Conservation (phyloP, 208 protist genomes). For the Acanthamoeba culbertsoni region DNA sequence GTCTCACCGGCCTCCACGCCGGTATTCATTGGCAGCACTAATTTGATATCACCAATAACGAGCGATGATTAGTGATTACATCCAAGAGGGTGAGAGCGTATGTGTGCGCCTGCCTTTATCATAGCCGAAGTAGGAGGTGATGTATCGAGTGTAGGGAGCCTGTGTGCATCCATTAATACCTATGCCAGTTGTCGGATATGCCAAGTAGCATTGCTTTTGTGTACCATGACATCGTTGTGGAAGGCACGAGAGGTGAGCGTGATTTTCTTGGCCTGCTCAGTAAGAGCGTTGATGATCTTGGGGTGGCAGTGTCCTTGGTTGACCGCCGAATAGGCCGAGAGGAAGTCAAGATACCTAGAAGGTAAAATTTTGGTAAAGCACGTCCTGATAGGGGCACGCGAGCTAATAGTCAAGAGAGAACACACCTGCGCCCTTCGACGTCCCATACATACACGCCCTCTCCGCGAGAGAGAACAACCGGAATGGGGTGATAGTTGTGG, state of each 20-base stretch:
- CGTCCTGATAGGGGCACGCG: no score
- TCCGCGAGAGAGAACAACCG: slow-evolving; percentile 87
- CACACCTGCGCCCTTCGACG: slow-evolving; percentile 89
- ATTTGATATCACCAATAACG: slow-evolving; percentile 42
- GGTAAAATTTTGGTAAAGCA: no score
- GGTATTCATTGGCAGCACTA: slow-evolving; percentile 93
- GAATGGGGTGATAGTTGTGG: slow-evolving; percentile 89
- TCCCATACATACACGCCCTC: slow-evolving; percentile 88
- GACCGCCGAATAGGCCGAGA: slow-evolving; percentile 91
- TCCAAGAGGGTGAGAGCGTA: not conserved
- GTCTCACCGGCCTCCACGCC: slow-evolving; percentile 90
- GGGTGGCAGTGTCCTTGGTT: slow-evolving; percentile 95
- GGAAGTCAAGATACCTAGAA: slow-evolving; percentile 79
- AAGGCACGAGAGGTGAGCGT: slow-evolving; percentile 86
- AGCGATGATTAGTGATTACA: not conserved
- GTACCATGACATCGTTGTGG: slow-evolving; percentile 83
- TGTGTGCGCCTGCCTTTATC: not conserved
- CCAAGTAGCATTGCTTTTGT: no score
- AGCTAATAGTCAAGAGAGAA: no score
- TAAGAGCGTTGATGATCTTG: slow-evolving; percentile 85
- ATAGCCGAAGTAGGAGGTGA: slow-evolving; percentile 56
- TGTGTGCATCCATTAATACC: no score
- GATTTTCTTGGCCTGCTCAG: slow-evolving; percentile 81
- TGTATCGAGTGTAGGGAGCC: slow-evolving; percentile 3
- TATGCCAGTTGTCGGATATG: no score